Evolutionary conservation across 305 asterid genomes (phyloP).

Genomic region (Rubia peregrina): DNA sequence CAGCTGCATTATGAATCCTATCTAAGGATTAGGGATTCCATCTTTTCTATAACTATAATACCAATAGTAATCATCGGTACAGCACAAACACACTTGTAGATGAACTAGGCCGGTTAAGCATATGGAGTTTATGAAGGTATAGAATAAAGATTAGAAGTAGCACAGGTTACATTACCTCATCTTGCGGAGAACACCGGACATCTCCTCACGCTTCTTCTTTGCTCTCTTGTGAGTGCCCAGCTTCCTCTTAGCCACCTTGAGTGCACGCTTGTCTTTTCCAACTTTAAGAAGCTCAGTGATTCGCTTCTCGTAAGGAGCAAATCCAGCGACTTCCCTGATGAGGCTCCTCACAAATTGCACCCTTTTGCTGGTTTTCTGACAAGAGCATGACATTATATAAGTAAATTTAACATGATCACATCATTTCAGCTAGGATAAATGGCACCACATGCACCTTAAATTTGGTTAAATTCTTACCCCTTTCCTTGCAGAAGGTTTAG

Average conservation of each 20-base stretch:
- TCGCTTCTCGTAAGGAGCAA: conserved; percentile 40
- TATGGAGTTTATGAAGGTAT: not conserved
- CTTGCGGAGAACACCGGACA: conserved; percentile 35
- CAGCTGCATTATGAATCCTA: not conserved
- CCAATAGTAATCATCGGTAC: not conserved
- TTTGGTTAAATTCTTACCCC: conserved; percentile 15
- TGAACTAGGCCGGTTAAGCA: not conserved
- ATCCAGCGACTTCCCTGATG: conserved; percentile 37
- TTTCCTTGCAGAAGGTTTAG: conserved; percentile 29
- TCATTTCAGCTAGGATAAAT: not conserved
- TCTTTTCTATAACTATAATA: not conserved
- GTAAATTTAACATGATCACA: not conserved
- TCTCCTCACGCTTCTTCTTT: conserved; percentile 38
- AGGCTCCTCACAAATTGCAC: conserved; percentile 31
- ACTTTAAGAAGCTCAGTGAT: conserved; percentile 34
- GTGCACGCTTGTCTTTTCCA: conserved; percentile 38
- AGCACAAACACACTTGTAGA: not conserved
- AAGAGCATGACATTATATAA: not conserved
- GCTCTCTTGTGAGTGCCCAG: conserved; percentile 41
- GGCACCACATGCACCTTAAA: not conserved
- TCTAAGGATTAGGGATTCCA: too few species aligned
- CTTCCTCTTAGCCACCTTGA: conserved; percentile 37
- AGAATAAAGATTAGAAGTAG: not conserved
- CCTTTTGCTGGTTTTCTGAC: conserved; percentile 32
- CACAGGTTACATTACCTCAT: conserved; percentile 22